phyloP scores from a whole-genome alignment of 345 rosid genomes.

The Schrenkiella parvula region DNA sequence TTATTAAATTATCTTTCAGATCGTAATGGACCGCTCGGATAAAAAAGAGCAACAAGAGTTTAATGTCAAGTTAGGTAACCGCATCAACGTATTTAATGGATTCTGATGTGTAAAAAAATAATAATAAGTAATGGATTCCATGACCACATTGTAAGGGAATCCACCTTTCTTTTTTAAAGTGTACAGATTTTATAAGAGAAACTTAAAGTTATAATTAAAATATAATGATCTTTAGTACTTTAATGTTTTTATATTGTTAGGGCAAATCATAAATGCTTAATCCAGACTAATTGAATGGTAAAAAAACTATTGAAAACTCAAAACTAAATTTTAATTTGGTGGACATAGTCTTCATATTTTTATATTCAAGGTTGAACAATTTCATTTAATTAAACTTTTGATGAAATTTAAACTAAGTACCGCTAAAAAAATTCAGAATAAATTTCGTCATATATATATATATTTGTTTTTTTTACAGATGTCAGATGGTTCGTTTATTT shows the following conservation, averaged over 20 bases:
- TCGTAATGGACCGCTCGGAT: not conserved
- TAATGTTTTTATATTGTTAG: no score
- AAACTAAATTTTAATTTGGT: not conserved
- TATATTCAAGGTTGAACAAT: not conserved
- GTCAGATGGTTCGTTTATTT: no score
- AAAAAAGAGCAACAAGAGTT: not conserved
- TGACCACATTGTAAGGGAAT: not conserved
- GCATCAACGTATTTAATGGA: not conserved
- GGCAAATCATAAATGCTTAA: no score
- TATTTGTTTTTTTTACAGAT: no score
- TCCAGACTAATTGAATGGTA: no score
- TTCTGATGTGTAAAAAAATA: not conserved
- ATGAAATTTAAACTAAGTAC: not conserved
- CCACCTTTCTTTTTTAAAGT: not conserved
- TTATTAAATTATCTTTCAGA: not conserved
- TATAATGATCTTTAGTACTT: not conserved
- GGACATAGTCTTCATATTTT: not conserved
- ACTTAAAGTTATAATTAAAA: not conserved
- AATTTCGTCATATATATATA: no score
- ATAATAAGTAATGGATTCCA: not conserved
- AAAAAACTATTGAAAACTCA: no score
- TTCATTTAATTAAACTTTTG: not conserved
- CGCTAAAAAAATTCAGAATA: not conserved
- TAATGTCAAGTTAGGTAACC: slow-evolving; percentile 23
- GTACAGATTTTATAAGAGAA: not conserved